These are phyloP conservation scores for Coffea humblotiana DNA, from an alignment of 305 asterid genomes.

Conservation along the genomic window DNA sequence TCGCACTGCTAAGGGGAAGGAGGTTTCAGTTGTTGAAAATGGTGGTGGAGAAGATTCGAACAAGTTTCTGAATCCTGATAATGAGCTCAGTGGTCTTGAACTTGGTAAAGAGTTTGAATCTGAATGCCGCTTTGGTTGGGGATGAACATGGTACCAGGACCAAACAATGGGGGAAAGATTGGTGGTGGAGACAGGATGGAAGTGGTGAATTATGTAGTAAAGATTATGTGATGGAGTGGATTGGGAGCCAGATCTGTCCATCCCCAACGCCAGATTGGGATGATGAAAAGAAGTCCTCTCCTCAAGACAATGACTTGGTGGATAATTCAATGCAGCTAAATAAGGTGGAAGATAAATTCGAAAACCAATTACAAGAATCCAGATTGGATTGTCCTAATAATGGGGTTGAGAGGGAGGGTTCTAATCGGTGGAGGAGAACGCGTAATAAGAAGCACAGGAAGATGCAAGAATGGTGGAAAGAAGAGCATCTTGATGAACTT, in stretches of 20 bases:
- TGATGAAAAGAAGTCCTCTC: slow-evolving; percentile 49
- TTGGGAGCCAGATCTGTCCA: slow-evolving; percentile 78
- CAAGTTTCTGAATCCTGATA: slow-evolving; percentile 51
- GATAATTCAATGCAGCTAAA: slow-evolving; percentile 27
- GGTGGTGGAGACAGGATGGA: slow-evolving; percentile 99
- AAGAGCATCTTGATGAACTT: slow-evolving; percentile 63
- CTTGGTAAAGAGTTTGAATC: slow-evolving; percentile 54
- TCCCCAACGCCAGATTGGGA: slow-evolving; percentile 60
- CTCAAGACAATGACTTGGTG: slow-evolving; percentile 26
- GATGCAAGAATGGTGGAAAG: slow-evolving; percentile 99
- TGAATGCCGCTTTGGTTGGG: slow-evolving; percentile 27
- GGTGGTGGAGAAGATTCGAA: slow-evolving; percentile 47
- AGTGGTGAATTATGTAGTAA: slow-evolving; percentile 82
- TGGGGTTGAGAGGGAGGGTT: slow-evolving; percentile 34
- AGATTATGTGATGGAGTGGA: slow-evolving; percentile 96
- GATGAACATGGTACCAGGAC: slow-evolving; percentile 34
- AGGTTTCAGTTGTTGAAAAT: slow-evolving; percentile 35
- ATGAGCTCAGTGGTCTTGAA: slow-evolving; percentile 49
- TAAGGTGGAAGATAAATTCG: slow-evolving; percentile 41
- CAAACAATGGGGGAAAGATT: slow-evolving; percentile 89
- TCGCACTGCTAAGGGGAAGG: slow-evolving; percentile 58
- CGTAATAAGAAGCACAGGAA: slow-evolving; percentile 53
- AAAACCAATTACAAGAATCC: slow-evolving; percentile 33
- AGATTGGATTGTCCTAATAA: slow-evolving; percentile 28
- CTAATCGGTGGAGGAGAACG: slow-evolving; percentile 40